Base-by-base conservation (phyloP, 164 flowering plant species). In the Aristolochia californica region DNA sequence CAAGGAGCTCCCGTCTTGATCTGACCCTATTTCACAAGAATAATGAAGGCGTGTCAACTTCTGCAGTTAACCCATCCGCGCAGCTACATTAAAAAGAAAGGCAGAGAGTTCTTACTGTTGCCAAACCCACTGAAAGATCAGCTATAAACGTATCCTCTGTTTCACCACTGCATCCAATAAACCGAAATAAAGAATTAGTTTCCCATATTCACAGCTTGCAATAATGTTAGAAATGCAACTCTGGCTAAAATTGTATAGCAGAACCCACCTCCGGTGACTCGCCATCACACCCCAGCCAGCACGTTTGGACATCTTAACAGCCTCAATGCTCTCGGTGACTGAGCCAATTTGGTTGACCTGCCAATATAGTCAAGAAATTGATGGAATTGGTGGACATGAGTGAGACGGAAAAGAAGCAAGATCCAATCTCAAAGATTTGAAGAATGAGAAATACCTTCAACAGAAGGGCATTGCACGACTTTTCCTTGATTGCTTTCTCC, bases 401-500 rank as follows among this genome's bases (percentile, higher is more conserved):
- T n/a, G n/a, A n/a, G n/a, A n/a, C n/a, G n/a, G n/a, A n/a, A n/a
- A n/a, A n/a, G n/a, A n/a, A n/a, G n/a, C n/a, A n/a, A n/a, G n/a
- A n/a, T n/a, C n/a, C n/a, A n/a, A n/a, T n/a, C n/a, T n/a, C n/a
- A n/a, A n/a, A n/a, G n/a, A n/a, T n/a, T n/a, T n/a, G n/a, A n/a
- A n/a, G n/a, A n/a, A n/a, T n/a, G n/a, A n/a, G n/a, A n/a, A n/a
- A n/a, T n/a, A n/a, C n/a, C 87, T 82, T 82, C 65, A 82, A 66
- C 24, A 77, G 70, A 75, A 80, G 84, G 45, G 84, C 84, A 68
- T 80, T 80, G 74, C 84, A 78, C 9, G 78, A 5, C 57, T 80
- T 80, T 61, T 78, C 84, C 43, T 74, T 77, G 61, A 80, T 80
- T 52, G 82, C 84, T 72, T 80, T 80, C 57, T 68, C 80, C 1